Base-by-base conservation (phyloP, 768 basidiomycete genomes). In the Gloeophyllum trabeum region DNA sequence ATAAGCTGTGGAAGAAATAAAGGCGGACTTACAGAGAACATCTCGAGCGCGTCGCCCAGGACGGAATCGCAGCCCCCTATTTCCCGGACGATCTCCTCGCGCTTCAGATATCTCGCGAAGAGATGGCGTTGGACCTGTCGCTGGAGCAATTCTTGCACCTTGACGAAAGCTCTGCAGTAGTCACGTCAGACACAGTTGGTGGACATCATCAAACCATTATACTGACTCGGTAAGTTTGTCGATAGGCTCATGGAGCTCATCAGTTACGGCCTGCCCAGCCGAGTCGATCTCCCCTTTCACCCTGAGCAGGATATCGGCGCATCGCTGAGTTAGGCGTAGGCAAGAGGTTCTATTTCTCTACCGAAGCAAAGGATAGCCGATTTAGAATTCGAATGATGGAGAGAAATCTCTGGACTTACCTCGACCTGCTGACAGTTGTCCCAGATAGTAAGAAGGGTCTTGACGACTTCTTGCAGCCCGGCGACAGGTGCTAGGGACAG, bases 101-200 rank as follows among this genome's bases (percentile, higher is more conserved):
- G 73, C 53, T 78, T 77, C 26, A 90, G 66, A 52, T 84, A 89
- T 3, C 84, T 69, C 57, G 84, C 84, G 48, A 90, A 59, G 61
- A 87, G 88, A 0, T 85, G 81, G 1, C 83, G 64, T 32, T 73
- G 64, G 14, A 66, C 62, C 48, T 85, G 77, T 48, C 75, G 78
- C 42, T 65, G 52, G 21, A 85, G 64, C 48, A 87, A 71, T 2
- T 53, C 48, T 30, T 64, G 61, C 3, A 83, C 69, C 4, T 57
- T 39, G 2, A 48, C 44, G 49, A 72, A 76, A 0, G 73, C 51
- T 13, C 71, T 72, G 36, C 22, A 32, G 22, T 10, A 20, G 13
- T 37, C 24, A 18, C 7, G 18, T 18, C 19, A 18, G 25, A 16
- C 21, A 19, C 48, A 12, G 41, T 40, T 37, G 24, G 34, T n/a